These are phyloP conservation scores for Wickerhamiella dianesei DNA, from an alignment of 805 yeast genomes.

Conservation along the genomic window DNA sequence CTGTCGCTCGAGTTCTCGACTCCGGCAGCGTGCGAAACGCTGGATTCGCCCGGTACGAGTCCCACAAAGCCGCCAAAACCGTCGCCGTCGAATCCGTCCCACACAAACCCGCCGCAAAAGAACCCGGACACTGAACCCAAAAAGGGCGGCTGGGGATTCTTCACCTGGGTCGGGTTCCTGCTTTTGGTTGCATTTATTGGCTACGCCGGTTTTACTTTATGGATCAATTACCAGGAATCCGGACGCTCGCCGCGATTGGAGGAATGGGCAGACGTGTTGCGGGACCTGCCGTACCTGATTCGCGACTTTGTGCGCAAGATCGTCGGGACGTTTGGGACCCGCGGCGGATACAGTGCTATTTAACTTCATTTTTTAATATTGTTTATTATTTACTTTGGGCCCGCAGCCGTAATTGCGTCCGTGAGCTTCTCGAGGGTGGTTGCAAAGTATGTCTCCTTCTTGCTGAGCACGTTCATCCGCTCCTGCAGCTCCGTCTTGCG, in stretches of 20 bases:
- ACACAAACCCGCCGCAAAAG: not conserved
- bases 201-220: constrained; percentile 60
- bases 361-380: too few species aligned
- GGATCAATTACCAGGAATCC: constrained; percentile 61
- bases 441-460: constrained; percentile 58
- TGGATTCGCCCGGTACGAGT: constrained; percentile 2
- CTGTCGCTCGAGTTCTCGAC: constrained; percentile 15
- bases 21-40: constrained; percentile 14
- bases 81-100: not conserved
- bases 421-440: constrained; percentile 63
- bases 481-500: constrained; percentile 47
- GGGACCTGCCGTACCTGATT: constrained; percentile 60
- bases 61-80: constrained; percentile 22
- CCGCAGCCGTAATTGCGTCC: constrained; percentile 6
- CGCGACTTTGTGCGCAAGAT: constrained; percentile 62
- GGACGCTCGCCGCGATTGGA: constrained; percentile 50
- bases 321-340: constrained; percentile 50
- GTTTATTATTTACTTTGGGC: not conserved
- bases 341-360: constrained; percentile 89
- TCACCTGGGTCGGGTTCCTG: constrained; percentile 72
- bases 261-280: constrained; percentile 34
- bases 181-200: constrained; percentile 55
- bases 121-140: constrained; percentile 20
- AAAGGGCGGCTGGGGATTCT: constrained; percentile 56
- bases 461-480: constrained; percentile 43